Conservation (phyloP, 805 yeast genomes). For the Huiozyma naganishii region DNA sequence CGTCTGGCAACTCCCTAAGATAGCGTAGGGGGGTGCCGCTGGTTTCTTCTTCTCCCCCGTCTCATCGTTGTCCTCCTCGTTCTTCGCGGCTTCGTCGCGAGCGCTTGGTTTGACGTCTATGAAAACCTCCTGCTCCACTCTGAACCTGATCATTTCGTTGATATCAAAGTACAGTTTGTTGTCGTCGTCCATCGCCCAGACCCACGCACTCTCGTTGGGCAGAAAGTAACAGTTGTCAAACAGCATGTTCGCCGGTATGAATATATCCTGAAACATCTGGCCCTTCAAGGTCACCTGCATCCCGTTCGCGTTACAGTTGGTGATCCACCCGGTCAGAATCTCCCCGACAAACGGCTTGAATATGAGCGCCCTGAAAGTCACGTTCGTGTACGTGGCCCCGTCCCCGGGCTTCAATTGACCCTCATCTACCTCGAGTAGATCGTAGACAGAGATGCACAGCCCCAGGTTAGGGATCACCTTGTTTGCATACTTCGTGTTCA, state of each 20-base stretch:
- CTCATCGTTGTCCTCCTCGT: not conserved
- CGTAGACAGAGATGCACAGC: conserved; percentile 76
- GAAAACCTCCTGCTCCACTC: conserved; percentile 84
- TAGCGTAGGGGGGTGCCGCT: conserved; percentile 68
- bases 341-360: conserved; percentile 96
- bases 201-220: conserved; percentile 85
- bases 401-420: conserved; percentile 91
- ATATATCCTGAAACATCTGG: conserved; percentile 75
- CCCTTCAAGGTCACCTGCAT: conserved; percentile 58
- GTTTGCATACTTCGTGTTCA: conserved; percentile 78
- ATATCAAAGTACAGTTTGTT: conserved; percentile 74
- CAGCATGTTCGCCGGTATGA: conserved; percentile 71
- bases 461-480: conserved; percentile 79
- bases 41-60: conserved; percentile 13
- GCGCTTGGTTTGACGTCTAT: conserved; percentile 64
- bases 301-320: conserved; percentile 80
- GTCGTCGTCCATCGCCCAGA: conserved; percentile 71
- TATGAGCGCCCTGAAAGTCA: conserved; percentile 61
- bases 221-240: conserved; percentile 66
- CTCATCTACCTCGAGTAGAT: conserved; percentile 68
- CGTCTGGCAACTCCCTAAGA: conserved; percentile 82
- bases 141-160: conserved; percentile 82
- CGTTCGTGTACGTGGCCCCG: conserved; percentile 75
- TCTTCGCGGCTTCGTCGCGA: conserved; percentile 1
- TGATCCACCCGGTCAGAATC: conserved; percentile 83